Evolutionary conservation across 495 filamentous ascomycete species (phyloP), one percentile per base, ranked within the genome.

Genomic region (Lophiotrema nucula): DNA sequence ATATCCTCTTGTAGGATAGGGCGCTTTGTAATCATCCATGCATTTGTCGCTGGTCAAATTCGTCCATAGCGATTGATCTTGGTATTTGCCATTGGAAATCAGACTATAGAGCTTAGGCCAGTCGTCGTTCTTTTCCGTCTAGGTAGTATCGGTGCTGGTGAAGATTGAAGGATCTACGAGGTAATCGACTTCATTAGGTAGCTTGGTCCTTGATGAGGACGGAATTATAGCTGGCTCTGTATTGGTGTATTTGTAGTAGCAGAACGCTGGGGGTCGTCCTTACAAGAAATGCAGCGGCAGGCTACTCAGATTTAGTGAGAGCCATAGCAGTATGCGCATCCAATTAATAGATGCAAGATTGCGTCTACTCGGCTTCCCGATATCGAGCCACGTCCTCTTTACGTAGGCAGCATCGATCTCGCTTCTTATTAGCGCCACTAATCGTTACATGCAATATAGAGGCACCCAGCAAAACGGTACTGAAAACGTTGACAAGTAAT

Each of bases 181-280:
- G 4, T 71, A 57, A 2, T 68, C 66, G 45, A 74, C 76, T 26
- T 73, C 59, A 43, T 71, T 68, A 5, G 71, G 70, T 1, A 67
- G 69, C 3, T 75, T 65, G 3, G 72, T 68, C 26, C n/a, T 72
- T 57, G 59, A 77, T 75, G 1, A 77, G 59, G 3, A 70, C 69
- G 1, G 71, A 75, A 42, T 77, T 76, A 47, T 75, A 76, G 45
- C 70, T 77, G 48, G 26, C 12, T 26, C 42, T 24, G 21, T 45
- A 6, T 15, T 19, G 6, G 35, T 12, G n/a, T n/a, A n/a, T 24
- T 33, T 47, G 8, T 16, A 11, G 27, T 52, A n/a, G n/a, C n/a
- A n/a, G n/a, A 15, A 22, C 48, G 5, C 18, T 22, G 49, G 19
- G 18, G 10, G 8, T 18, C 8, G 19, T n/a, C 43, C 60, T 48